Evolutionary conservation across 2,329 filamentous ascomycete species (phyloP).

Genomic region (Sporothrix pallida): DNA sequence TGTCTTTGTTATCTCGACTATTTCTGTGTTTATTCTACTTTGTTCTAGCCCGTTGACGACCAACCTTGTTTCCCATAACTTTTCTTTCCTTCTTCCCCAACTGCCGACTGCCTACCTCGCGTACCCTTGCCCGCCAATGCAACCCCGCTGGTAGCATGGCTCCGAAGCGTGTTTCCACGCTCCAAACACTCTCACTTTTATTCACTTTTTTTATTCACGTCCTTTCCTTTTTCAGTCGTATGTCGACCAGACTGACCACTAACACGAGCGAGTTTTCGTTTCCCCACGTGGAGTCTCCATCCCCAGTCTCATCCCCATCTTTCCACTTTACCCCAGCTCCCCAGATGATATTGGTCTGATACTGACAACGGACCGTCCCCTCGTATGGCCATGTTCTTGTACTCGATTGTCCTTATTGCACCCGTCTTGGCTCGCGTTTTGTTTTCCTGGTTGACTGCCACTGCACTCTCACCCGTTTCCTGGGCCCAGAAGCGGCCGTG

Average conservation of each 20-base stretch:
- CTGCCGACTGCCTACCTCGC: slow-evolving; percentile 30
- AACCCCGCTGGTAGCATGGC: slow-evolving; percentile 34
- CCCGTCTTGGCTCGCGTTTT: not conserved
- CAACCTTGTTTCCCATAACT: not conserved
- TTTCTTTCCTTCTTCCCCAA: not conserved
- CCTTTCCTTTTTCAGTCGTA: not conserved
- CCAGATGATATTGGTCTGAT: not conserved
- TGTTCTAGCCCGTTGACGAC: not conserved
- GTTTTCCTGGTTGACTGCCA: slow-evolving; percentile 3
- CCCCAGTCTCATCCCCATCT: not conserved
- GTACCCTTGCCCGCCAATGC: not conserved
- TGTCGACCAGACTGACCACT: not conserved
- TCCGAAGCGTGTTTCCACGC: slow-evolving; percentile 20
- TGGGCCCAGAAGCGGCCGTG: not conserved
- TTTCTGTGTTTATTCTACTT: not conserved
- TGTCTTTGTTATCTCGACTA: not conserved
- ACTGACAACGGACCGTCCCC: not conserved
- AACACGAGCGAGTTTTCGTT: not conserved
- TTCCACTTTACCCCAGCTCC: no score
- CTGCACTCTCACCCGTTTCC: not conserved
- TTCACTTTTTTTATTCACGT: not conserved
- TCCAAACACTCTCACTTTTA: not conserved
- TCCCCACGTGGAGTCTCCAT: slow-evolving; percentile 11
- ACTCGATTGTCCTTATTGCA: not conserved
- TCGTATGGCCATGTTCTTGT: not conserved